A percentile compares a stretch with the other conserved stretches of the same genome.
Evolutionary conservation across 768 basidiomycete genomes (phyloP).

Genomic region (Tephrocybe sp.): DNA sequence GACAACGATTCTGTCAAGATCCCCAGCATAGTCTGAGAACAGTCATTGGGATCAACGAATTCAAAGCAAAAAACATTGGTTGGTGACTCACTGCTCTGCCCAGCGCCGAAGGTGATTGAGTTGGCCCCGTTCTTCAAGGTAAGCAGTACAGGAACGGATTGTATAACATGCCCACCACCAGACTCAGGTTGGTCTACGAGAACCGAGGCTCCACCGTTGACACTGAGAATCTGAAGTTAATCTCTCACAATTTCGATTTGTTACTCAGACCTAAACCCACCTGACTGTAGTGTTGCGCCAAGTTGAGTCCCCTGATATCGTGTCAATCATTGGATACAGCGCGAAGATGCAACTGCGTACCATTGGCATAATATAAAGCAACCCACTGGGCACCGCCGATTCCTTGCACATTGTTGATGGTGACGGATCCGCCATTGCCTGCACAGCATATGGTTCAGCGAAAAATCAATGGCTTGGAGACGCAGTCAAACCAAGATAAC

Average conservation of each 20-base stretch:
- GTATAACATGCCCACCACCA: slow-evolving; percentile 48
- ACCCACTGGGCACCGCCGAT: slow-evolving; percentile 56
- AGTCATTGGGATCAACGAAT: background rate
- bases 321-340: background rate
- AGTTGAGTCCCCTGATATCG: slow-evolving; percentile 39
- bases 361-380: slow-evolving; percentile 59
- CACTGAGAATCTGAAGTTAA: slow-evolving; percentile 28
- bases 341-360: slow-evolving; percentile 16
- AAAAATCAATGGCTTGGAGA: background rate
- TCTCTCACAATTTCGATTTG: background rate
- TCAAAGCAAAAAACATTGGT: background rate
- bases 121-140: slow-evolving; percentile 48
- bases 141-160: slow-evolving; percentile 56
- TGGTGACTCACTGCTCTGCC: slow-evolving; percentile 44
- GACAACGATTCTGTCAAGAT: slow-evolving; percentile 61
- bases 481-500: slow-evolving; percentile 46
- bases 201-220: slow-evolving; percentile 54
- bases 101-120: slow-evolving; percentile 45
- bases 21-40: slow-evolving; percentile 48
- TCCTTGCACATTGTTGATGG: slow-evolving; percentile 54
- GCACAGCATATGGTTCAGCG: background rate
- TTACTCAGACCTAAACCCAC: slow-evolving; percentile 21
- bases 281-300: slow-evolving; percentile 62
- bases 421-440: slow-evolving; percentile 59
- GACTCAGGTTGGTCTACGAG: slow-evolving; percentile 56